These are phyloP conservation scores for Melastoma malabathricum DNA, from an alignment of 345 rosid genomes.

Conservation along the genomic window DNA sequence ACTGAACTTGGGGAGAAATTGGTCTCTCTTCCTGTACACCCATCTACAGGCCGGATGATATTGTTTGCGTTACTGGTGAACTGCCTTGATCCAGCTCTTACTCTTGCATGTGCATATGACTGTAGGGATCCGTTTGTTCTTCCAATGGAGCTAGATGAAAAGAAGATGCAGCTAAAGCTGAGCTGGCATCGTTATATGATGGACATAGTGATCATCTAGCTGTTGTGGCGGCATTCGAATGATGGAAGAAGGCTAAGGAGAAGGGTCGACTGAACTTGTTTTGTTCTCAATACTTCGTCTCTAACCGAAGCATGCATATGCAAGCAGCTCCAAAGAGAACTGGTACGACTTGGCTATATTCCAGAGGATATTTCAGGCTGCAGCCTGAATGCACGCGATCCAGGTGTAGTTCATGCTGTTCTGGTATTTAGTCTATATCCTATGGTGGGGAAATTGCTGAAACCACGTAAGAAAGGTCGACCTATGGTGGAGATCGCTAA, in stretches of 20 bases:
- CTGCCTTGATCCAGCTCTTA: conserved; percentile 93
- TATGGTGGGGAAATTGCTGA: conserved; percentile 55
- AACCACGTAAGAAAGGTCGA: conserved; percentile 28
- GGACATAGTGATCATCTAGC: conserved; percentile 91
- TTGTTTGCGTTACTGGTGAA: conserved; percentile 79
- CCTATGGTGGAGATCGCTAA: conserved; percentile 55
- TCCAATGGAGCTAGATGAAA: conserved; percentile 64
- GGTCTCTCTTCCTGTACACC: conserved; percentile 84
- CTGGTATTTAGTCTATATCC: conserved; percentile 88
- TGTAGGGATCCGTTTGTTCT: conserved; percentile 74
- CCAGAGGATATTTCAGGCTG: conserved; percentile 41
- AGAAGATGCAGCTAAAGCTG: conserved; percentile 53
- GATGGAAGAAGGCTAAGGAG: conserved; percentile 73
- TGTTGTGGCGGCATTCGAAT: conserved; percentile 77
- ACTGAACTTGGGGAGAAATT: conserved; percentile 86
- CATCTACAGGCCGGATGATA: conserved; percentile 81
- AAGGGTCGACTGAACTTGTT: conserved; percentile 44
- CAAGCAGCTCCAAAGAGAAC: conserved; percentile 61
- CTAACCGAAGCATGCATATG: conserved; percentile 65
- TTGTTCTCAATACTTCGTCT: conserved; percentile 69
- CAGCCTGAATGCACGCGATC: conserved; percentile 51
- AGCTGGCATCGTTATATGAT: conserved; percentile 73
- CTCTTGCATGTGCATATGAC: conserved; percentile 90
- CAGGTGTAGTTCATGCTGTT: conserved; percentile 72
- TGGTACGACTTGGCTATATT: conserved; percentile 49